Percentiles rank a stretch among this genome's conserved stretches.
phyloP scores from a whole-genome alignment of 805 yeast species.

The Yamadazyma akitaensis region DNA sequence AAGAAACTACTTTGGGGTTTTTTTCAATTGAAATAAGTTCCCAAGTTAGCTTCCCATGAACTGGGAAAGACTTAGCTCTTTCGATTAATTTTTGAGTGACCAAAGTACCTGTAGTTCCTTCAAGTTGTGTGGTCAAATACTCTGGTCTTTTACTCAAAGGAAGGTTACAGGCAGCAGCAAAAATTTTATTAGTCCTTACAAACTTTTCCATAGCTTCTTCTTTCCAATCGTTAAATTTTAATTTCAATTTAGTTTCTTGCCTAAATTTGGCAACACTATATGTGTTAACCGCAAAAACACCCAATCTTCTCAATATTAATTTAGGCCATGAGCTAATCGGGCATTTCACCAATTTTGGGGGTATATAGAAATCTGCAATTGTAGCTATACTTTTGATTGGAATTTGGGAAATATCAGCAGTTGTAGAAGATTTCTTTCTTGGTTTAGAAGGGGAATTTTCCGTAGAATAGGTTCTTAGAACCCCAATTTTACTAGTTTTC shows the following conservation, averaged over 20 bases:
- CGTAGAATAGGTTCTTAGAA: slow-evolving; percentile 1
- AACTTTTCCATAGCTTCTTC: slow-evolving; percentile 77
- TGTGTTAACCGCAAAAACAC: slow-evolving; percentile 65
- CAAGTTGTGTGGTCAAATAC: slow-evolving; percentile 42
- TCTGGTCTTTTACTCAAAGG: slow-evolving; percentile 31
- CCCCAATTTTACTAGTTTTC: background rate
- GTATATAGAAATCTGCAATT: slow-evolving; percentile 42
- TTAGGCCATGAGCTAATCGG: slow-evolving; percentile 38
- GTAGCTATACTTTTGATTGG: slow-evolving; percentile 40
- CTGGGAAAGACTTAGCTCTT: slow-evolving; percentile 47
- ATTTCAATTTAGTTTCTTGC: slow-evolving; percentile 39
- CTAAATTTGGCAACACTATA: slow-evolving; percentile 47
- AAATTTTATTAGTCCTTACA: slow-evolving; percentile 75
- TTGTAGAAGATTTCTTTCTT: slow-evolving; percentile 1
- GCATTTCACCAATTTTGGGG: slow-evolving; percentile 28
- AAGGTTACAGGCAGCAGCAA: slow-evolving; percentile 52
- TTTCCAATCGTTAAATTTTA: slow-evolving; percentile 77
- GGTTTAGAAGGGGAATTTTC: background rate
- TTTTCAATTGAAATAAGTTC: slow-evolving; percentile 65
- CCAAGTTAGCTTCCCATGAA: slow-evolving; percentile 65
- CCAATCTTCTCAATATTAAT: slow-evolving; percentile 59
- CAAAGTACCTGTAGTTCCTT: slow-evolving; percentile 32
- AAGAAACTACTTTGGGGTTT: slow-evolving; percentile 68
- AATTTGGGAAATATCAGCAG: slow-evolving; percentile 33
- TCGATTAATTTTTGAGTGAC: slow-evolving; percentile 29